phyloP scores from a whole-genome alignment of 495 filamentous ascomycete genomes.

The Lindgomyces ingoldianus region DNA sequence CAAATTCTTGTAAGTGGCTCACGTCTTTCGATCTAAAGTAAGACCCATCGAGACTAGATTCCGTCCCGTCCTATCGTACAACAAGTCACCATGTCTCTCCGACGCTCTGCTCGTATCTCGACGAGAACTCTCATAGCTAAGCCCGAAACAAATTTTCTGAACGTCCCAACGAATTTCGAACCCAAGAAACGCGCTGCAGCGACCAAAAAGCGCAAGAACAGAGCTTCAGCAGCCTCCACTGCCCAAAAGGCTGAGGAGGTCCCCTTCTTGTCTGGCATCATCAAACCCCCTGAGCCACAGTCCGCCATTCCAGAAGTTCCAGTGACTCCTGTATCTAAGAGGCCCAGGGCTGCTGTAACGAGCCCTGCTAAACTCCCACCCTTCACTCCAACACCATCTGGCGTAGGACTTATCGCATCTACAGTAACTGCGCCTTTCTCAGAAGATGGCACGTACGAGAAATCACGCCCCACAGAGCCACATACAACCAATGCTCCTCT shows the following conservation, averaged over 20 bases:
- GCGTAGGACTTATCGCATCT: slow-evolving; percentile 11
- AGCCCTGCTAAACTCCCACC: slow-evolving; percentile 6
- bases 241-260: not conserved
- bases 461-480: slow-evolving; percentile 62
- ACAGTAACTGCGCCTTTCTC: not conserved
- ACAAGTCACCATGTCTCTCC: slow-evolving; percentile 40
- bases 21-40: no score
- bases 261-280: not conserved
- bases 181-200: slow-evolving; percentile 12
- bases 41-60: no score
- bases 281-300: slow-evolving; percentile 25
- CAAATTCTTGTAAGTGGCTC: no score
- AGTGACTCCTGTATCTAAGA: slow-evolving; percentile 14
- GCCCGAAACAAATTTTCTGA: slow-evolving; percentile 3
- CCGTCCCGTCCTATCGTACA: not conserved
- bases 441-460: slow-evolving; percentile 33
- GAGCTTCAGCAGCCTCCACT: slow-evolving; percentile 8
- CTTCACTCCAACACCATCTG: slow-evolving; percentile 25
- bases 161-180: not conserved
- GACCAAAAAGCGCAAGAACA: slow-evolving; percentile 28
- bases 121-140: slow-evolving; percentile 3
- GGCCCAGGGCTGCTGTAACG: slow-evolving; percentile 21
- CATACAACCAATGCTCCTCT: slow-evolving; percentile 74
- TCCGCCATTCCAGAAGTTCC: slow-evolving; percentile 21
- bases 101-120: slow-evolving; percentile 41